phyloP scores from a whole-genome alignment of 1,284 basidiomycete species.

The Microbotryomycetes sp. region DNA sequence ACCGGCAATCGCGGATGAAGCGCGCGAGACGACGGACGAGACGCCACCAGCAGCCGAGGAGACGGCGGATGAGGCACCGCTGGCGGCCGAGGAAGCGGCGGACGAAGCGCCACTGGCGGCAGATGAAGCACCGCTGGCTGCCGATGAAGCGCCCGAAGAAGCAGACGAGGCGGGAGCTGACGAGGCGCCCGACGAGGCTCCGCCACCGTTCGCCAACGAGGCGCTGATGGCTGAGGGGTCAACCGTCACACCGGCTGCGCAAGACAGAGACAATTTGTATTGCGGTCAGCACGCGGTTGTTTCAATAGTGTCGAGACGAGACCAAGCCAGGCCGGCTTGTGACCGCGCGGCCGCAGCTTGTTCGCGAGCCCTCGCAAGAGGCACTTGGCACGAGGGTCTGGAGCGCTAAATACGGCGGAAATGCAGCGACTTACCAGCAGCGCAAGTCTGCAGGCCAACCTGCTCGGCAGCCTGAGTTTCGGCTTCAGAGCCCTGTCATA shows the following conservation, averaged over 20 bases:
- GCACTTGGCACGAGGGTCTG: not conserved
- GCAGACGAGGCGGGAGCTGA: not conserved
- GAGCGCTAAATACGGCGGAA: not conserved
- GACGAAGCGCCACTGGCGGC: not conserved
- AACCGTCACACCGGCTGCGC: not conserved
- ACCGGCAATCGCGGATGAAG: not conserved
- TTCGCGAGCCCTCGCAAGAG: not conserved
- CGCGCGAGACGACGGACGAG: not conserved
- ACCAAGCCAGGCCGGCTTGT: not conserved
- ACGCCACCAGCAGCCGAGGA: not conserved
- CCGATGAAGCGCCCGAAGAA: not conserved
- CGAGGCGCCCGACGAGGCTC: not conserved
- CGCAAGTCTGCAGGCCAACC: not conserved
- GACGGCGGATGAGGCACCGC: not conserved
- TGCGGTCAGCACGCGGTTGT: not conserved
- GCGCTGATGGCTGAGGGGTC: not conserved
- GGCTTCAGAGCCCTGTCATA: not conserved
- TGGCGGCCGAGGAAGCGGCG: not conserved
- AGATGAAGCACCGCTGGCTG: not conserved
- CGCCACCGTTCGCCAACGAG: not conserved
- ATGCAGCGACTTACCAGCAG: not conserved
- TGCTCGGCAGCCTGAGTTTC: not conserved
- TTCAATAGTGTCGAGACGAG: too few relatives aligned
- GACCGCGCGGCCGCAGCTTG: not conserved
- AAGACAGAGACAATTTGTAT: not conserved